These are phyloP conservation scores for Plasmodium relictum DNA, from an alignment of 169 alveolate genomes.

Conservation along the genomic window DNA sequence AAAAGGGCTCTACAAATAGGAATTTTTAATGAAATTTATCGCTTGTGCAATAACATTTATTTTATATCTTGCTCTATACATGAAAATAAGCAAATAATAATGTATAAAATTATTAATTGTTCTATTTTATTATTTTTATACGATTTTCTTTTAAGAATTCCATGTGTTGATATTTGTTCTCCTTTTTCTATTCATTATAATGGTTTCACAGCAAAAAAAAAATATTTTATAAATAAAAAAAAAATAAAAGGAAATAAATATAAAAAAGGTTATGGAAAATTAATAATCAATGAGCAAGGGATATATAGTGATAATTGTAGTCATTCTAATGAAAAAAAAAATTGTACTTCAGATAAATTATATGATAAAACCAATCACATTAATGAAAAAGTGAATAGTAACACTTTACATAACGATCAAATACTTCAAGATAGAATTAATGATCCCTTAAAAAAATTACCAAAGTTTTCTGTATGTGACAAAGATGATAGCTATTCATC, in stretches of 20 bases:
- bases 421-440: background rate
- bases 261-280: background rate
- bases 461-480: background rate
- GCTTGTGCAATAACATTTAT: constrained; percentile 46
- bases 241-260: background rate
- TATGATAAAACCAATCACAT: background rate
- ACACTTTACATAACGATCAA: background rate
- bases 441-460: background rate
- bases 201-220: constrained; percentile 26
- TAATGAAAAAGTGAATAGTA: background rate
- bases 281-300: background rate
- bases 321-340: background rate
- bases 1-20: constrained; percentile 47
- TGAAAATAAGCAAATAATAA: constrained; percentile 66
- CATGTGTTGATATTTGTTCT: constrained; percentile 53
- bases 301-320: background rate
- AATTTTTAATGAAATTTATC: constrained; percentile 50
- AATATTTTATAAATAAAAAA: background rate
- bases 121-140: constrained; percentile 65
- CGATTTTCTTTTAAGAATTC: constrained; percentile 57
- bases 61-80: constrained; percentile 71
- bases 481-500: constrained; percentile 60
- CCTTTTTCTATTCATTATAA: constrained; percentile 60
- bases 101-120: constrained; percentile 67
- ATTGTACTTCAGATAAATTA: background rate